phyloP scores from a whole-genome alignment of 176 grass and related monocot genomes.

The Pontederia paniculata region DNA sequence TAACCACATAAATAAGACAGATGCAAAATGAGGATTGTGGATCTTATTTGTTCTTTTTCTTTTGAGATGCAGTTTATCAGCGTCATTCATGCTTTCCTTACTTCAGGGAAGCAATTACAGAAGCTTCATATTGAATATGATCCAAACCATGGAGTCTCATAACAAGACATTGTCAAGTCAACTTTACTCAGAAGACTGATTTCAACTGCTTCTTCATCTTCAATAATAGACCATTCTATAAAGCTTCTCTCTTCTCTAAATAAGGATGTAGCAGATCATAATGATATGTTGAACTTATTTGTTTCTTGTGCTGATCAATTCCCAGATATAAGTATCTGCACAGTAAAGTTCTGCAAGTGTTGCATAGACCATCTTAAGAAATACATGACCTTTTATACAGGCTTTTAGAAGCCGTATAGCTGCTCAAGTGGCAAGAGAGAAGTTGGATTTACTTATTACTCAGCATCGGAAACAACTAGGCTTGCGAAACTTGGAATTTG shows the following conservation, averaged over 20 bases:
- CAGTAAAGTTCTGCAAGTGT: background rate
- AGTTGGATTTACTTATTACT: conserved; percentile 57
- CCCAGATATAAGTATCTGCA: conserved; percentile 40
- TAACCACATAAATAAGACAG: too few relatives aligned
- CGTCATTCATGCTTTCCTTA: conserved; percentile 66
- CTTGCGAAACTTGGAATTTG: conserved; percentile 70
- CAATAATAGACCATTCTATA: conserved; percentile 39
- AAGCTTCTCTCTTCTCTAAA: conserved; percentile 77
- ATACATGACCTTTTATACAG: conserved; percentile 13
- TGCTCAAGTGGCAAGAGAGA: conserved; percentile 52
- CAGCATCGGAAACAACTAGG: conserved; percentile 64
- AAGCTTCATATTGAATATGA: conserved; percentile 46
- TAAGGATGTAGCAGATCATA: conserved; percentile 70
- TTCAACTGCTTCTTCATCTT: conserved; percentile 56
- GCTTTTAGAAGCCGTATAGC: conserved; percentile 41
- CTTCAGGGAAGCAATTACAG: conserved; percentile 64
- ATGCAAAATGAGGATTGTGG: too few relatives aligned
- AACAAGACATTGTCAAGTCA: conserved; percentile 33
- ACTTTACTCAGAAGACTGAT: conserved; percentile 74
- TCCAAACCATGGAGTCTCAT: conserved; percentile 11
- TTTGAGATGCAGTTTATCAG: conserved; percentile 50
- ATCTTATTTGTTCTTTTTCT: background rate
- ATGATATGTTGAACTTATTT: conserved; percentile 76
- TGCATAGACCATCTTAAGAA: background rate
- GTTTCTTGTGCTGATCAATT: conserved; percentile 65